A percentile compares a stretch with the other conserved stretches of the same genome.
Conservation (phyloP, 345 rosid species). For the Syzygium oleosum region DNA sequence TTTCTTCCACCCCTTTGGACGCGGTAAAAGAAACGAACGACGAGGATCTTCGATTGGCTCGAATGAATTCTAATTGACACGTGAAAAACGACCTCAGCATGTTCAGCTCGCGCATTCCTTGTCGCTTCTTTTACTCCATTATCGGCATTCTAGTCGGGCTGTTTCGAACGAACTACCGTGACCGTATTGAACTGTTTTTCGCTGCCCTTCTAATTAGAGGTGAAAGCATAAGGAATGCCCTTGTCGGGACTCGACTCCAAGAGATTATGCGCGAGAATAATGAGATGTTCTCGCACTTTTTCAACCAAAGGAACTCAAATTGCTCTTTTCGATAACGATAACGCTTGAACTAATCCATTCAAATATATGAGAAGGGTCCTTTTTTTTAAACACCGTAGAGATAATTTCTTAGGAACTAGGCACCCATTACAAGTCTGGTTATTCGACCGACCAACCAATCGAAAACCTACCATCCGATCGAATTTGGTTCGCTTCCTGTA, state of each 20-base stretch:
- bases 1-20: background rate
- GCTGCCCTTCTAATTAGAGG: background rate
- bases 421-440: background rate
- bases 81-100: background rate
- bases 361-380: accelerated
- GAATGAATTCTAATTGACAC: background rate
- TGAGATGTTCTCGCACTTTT: background rate
- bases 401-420: background rate
- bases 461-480: background rate
- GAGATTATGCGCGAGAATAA: background rate
- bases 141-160: background rate
- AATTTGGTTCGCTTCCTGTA: background rate
- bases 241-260: background rate
- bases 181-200: background rate
- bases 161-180: background rate
- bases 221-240: background rate
- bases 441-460: accelerated
- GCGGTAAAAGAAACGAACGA: background rate
- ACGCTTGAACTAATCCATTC: accelerated
- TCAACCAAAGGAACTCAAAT: background rate
- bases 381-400: background rate
- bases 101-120: background rate
- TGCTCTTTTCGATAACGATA: background rate
- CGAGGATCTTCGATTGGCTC: background rate
- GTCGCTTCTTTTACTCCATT: background rate